Base-by-base conservation (phyloP, 257 asterid species). In the Fraxinus cuspidata region DNA sequence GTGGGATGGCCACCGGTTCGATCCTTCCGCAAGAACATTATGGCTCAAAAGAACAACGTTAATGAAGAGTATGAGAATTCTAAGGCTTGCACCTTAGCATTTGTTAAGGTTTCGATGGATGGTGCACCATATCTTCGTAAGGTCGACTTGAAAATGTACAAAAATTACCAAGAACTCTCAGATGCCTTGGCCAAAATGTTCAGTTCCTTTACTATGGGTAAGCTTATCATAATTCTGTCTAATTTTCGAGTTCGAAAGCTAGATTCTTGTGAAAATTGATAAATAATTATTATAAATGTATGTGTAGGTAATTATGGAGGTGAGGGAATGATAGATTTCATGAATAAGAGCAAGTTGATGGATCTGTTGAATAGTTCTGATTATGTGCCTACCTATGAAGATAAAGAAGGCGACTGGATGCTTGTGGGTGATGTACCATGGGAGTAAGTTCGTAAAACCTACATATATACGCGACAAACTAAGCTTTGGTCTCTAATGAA, bases 1-100 rank as follows among this genome's bases (percentile, higher is more conserved):
- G 87, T 84, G 77, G 89, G 87, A 31, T 86, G 87, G 87, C 89
- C 87, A 67, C 89, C 89, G 4, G 87, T 86, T 37, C 75, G 87
- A 80, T 74, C 83, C 1, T 81, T 74, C 81, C 79, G 87, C 68
- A 86, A 84, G 87, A 86, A 77, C 79, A 40, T 81, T 19, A 81
- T 81, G 77, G 56, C 75, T 47, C 77, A 32, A 18, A 81, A 78
- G 21, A 86, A 81, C 84, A 83, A 67, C 79, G 51, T 3, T 21
- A 38, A 40, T 7, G 80, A 74, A 51, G 84, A 82, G 63, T 31
- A 83, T 3, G 82, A 80, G 58, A 81, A 81, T 85, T 73, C 81
- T 5, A 58, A 7, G 53, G 77, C 79, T 18, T 74, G 85, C 83
- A 53, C 84, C 69, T 83, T 81, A n/a, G 86, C 88, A 80, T 83